Base-by-base conservation (phyloP, 495 filamentous ascomycete genomes). In the Penicillium malachiteum region DNA sequence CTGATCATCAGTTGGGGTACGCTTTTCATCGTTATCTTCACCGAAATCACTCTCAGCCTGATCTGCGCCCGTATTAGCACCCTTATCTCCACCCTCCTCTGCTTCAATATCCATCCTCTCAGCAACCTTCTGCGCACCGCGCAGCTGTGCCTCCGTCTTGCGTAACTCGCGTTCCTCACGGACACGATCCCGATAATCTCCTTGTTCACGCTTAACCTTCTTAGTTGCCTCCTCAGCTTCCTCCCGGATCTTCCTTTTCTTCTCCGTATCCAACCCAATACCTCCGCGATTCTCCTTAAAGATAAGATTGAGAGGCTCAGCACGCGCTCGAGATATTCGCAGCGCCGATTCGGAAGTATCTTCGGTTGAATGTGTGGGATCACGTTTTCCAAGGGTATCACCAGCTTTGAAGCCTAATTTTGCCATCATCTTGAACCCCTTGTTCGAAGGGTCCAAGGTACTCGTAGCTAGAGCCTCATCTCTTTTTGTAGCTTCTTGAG, bases 381-480 rank as follows among this genome's bases (percentile, higher is more conserved):
- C 33, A 32, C 46, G 63, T 60, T 86, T 87, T 1, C 94, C 91
- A 3, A 96, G 78, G 0, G 82, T 79, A 48, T 84, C 83, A 12
- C 88, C 88, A 9, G 82, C 73, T 56, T 83, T 87, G 72, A 92
- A 98, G 7, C 94, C 94, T 76, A 98, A 87, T 70, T 87, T 91
- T n/a, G 89, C 85, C 92, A 98, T 94, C 91, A 98, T 96, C 54
- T 89, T 79, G 52, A 92, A 84, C 3, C 94, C 94, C 69, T 97
- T 98, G 45, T 80, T 78, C 6, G 73, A 65, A n/a, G 82, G 80
- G 39, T 78, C 65, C 13, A 90, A 73, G 26, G 96, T 77, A n/a
- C 86, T 87, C 12, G 74, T 86, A 2, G 83, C 75, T 13, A 96
- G 81, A 5, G 87, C 91, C 40, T 78, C 81, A 68, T 97, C 91